Conservation (phyloP, 2,329 filamentous ascomycete genomes). For the Claviceps cyperi region DNA sequence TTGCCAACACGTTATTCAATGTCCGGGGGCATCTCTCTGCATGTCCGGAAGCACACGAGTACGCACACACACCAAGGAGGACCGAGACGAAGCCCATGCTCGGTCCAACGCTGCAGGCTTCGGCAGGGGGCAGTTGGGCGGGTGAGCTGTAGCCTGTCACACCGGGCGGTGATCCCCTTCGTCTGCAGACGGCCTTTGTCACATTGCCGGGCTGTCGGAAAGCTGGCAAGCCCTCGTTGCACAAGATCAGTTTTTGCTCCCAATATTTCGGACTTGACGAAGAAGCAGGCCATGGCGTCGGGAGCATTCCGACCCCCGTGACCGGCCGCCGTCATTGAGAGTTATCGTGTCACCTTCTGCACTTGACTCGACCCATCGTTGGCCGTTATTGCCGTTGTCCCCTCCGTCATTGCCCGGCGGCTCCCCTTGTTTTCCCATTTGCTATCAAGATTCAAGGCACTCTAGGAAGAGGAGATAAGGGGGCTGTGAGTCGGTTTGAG, state of each 20-base stretch:
- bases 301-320: not conserved
- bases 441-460: not conserved
- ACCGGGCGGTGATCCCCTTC: not conserved
- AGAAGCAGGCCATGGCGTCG: not conserved
- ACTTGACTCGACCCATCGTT: not conserved
- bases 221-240: not conserved
- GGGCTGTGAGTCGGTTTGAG: not conserved
- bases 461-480: not conserved
- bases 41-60: not conserved
- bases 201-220: not conserved
- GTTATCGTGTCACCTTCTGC: not conserved
- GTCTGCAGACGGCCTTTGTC: not conserved
- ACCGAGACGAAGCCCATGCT: constrained; percentile 2
- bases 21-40: not conserved
- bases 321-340: not conserved
- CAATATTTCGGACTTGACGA: not conserved
- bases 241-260: not conserved
- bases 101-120: not conserved
- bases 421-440: not conserved
- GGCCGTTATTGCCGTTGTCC: not conserved
- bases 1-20: not conserved
- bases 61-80: not conserved
- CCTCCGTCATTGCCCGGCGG: not conserved
- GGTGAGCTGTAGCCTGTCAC: not conserved
- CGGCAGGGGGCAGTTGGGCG: constrained; percentile 4